phyloP scores from a whole-genome alignment of 1,284 basidiomycete species.

The Termitomyces sp. region DNA sequence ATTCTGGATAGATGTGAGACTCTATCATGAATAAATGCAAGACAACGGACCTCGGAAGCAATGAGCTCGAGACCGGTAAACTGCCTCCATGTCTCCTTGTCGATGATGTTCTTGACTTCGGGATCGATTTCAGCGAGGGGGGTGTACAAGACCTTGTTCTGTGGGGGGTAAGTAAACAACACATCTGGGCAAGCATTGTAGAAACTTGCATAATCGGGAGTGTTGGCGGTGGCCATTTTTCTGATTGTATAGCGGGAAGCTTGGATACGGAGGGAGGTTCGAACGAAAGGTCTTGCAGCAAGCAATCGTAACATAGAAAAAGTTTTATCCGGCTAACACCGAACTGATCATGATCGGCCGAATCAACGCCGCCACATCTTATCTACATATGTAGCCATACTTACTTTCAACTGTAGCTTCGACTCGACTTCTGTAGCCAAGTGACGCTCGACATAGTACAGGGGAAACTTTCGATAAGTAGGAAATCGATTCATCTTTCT shows the following conservation, averaged over 20 bases:
- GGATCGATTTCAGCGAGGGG: constrained; percentile 90
- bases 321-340: constrained; percentile 26
- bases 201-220: constrained; percentile 55
- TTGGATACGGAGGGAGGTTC: constrained; percentile 24
- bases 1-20: constrained; percentile 53
- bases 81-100: constrained; percentile 99
- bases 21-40: constrained; percentile 3
- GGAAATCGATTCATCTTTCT: too few relatives aligned
- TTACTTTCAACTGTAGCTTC: too few relatives aligned
- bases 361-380: neutral
- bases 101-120: constrained; percentile 94
- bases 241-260: constrained; percentile 23
- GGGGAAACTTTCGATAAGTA: too few relatives aligned
- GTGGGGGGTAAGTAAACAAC: constrained; percentile 9
- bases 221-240: constrained; percentile 56
- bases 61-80: constrained; percentile 97
- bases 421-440: too few relatives aligned
- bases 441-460: too few relatives aligned
- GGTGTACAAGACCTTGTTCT: constrained; percentile 92
- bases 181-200: neutral
- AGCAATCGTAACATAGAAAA: constrained; percentile 36
- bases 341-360: constrained; percentile 20
- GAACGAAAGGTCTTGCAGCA: constrained; percentile 29
- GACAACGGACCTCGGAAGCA: constrained; percentile 73
- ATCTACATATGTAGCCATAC: neutral